Evolutionary conservation across 2,329 filamentous ascomycete genomes (phyloP).

Genomic region (Trichoderma guizhouense): DNA sequence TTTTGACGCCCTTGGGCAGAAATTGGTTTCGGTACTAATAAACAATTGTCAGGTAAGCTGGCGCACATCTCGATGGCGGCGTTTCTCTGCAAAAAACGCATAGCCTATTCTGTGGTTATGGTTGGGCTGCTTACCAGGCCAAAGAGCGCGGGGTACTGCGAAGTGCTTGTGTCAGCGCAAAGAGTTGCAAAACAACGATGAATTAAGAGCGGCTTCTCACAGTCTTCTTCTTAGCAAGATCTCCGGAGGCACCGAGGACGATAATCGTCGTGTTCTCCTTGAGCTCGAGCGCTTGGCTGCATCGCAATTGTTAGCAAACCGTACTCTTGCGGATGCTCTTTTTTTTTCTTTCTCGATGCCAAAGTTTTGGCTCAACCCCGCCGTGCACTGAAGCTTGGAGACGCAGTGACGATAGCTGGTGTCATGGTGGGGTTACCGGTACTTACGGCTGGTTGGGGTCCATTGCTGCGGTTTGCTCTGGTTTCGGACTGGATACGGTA

Average conservation of each 20-base stretch:
- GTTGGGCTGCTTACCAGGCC: conserved; percentile 69
- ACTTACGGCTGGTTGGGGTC: conserved; percentile 17
- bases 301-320: conserved; percentile 17
- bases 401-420: conserved; percentile 18
- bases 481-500: not conserved
- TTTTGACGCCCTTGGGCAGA: conserved; percentile 92
- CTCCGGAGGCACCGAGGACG: conserved; percentile 93
- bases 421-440: conserved; percentile 19
- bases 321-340: not conserved
- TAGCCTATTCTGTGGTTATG: not conserved
- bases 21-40: conserved; percentile 98
- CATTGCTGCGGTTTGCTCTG: conserved; percentile 19
- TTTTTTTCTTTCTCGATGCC: not conserved
- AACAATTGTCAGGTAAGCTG: conserved; percentile 37
- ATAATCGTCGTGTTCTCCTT: conserved; percentile 98
- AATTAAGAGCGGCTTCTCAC: conserved; percentile 48
- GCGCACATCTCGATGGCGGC: not conserved
- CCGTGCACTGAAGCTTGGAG: conserved; percentile 8
- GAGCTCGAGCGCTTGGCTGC: conserved; percentile 76
- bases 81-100: not conserved
- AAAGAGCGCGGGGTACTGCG: conserved; percentile 91
- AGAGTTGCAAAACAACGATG: conserved; percentile 6
- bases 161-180: conserved; percentile 14
- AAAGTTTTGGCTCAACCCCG: conserved; percentile 14
- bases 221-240: conserved; percentile 99